phyloP scores from a whole-genome alignment of 2,329 filamentous ascomycete genomes.

The Geoglossum cookeanum region DNA sequence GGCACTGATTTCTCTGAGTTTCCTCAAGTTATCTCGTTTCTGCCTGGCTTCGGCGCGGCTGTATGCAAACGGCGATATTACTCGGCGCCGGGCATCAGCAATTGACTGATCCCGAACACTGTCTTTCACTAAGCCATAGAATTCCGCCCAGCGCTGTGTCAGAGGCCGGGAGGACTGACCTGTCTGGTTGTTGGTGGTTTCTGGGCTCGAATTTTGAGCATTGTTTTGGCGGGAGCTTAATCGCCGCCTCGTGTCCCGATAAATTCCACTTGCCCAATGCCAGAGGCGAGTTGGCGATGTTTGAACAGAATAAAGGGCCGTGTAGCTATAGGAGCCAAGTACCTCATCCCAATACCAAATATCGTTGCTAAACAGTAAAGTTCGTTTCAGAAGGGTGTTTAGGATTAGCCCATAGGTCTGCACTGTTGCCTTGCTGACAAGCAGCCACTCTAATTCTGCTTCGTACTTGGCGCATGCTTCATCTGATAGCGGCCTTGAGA shows the following conservation, averaged over 20 bases:
- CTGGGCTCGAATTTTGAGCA: constrained; percentile 5
- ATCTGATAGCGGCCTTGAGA: constrained; percentile 16
- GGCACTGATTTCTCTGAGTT: constrained; percentile 61
- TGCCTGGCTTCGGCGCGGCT: constrained; percentile 53
- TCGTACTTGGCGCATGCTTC: constrained; percentile 12
- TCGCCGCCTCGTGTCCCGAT: constrained; percentile 35
- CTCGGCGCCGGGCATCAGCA: constrained; percentile 46
- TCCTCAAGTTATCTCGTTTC: constrained; percentile 54
- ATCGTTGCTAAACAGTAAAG: constrained; percentile 65
- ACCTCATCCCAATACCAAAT: constrained; percentile 95
- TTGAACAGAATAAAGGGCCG: constrained; percentile 68
- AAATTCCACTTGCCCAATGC: constrained; percentile 52
- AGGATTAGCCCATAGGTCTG: constrained; percentile 73
- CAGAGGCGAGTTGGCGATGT: constrained; percentile 62
- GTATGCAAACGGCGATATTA: constrained; percentile 61
- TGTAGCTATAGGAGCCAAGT: constrained; percentile 57
- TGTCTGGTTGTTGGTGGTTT: constrained; percentile 7
- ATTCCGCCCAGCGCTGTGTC: constrained; percentile 33
- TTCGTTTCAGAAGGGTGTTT: constrained; percentile 60
- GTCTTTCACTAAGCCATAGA: constrained; percentile 63
- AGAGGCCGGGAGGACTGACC: constrained; percentile 16
- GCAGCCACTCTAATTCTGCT: constrained; percentile 69
- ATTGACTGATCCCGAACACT: constrained; percentile 57
- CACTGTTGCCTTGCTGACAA: constrained; percentile 80
- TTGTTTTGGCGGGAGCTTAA: constrained; percentile 13